phyloP scores from a whole-genome alignment of 257 asterid species.

The Lavandula angustifolia region DNA sequence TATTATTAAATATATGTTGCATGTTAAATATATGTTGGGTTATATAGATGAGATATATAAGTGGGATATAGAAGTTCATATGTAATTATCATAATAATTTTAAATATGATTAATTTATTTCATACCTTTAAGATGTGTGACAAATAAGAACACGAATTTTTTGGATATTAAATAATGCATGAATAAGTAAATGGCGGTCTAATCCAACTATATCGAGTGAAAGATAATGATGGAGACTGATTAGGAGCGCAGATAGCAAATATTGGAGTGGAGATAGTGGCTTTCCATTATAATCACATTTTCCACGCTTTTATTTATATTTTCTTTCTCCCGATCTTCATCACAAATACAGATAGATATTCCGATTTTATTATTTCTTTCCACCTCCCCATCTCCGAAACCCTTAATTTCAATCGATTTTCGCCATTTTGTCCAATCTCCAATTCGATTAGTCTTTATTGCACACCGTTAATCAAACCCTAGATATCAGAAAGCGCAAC shows the following conservation, averaged over 20 bases:
- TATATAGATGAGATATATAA: too few relatives aligned
- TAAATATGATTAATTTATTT: too few relatives aligned
- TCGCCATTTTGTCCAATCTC: slow-evolving; percentile 2
- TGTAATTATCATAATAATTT: too few relatives aligned
- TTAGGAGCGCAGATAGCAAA: slow-evolving; percentile 28
- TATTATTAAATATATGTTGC: too few relatives aligned
- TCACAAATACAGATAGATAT: slow-evolving; percentile 26
- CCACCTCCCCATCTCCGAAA: slow-evolving; percentile 17
- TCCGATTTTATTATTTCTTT: neutral
- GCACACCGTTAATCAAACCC: slow-evolving; percentile 23
- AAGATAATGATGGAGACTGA: slow-evolving; percentile 3
- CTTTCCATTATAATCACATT: slow-evolving; percentile 28
- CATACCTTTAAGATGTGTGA: neutral
- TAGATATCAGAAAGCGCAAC: slow-evolving; percentile 19
- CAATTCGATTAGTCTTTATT: neutral
- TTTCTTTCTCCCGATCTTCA: slow-evolving; percentile 34
- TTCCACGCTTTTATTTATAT: slow-evolving; percentile 10
- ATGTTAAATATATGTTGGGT: too few relatives aligned
- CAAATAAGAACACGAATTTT: too few relatives aligned
- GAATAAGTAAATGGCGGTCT: slow-evolving; percentile 9
- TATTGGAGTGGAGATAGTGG: slow-evolving; percentile 20
- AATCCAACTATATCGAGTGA: neutral
- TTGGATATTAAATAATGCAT: neutral
- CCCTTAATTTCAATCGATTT: slow-evolving; percentile 33
- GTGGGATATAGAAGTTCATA: too few relatives aligned